These are phyloP conservation scores for Penicillium sp. DNA, from an alignment of 2,329 filamentous ascomycete species.

Conservation along the genomic window DNA sequence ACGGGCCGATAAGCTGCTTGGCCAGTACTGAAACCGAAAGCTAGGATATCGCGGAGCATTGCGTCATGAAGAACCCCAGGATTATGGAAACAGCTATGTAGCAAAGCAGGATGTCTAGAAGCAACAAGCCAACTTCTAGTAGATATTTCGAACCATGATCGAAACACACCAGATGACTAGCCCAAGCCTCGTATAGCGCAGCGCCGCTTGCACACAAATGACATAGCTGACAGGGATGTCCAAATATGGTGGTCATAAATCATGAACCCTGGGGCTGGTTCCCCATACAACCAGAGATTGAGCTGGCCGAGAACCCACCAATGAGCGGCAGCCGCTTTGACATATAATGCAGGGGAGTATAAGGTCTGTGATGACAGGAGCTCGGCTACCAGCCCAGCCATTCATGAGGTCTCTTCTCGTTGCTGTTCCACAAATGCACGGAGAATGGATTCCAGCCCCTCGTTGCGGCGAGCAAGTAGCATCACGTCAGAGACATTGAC, in stretches of 20 bases:
- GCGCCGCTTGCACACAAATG: slow-evolving; percentile 2
- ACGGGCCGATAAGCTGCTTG: background rate
- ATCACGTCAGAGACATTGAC: slow-evolving; percentile 83
- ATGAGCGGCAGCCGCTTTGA: slow-evolving; percentile 1
- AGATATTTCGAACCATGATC: slow-evolving; percentile 2
- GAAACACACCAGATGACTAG: slow-evolving; percentile 1
- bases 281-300: background rate
- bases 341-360: background rate
- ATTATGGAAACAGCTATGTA: background rate
- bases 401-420: slow-evolving; percentile 24
- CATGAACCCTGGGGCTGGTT: slow-evolving; percentile 3
- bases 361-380: background rate
- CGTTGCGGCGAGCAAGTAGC: slow-evolving; percentile 79
- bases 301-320: slow-evolving; percentile 6
- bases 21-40: background rate
- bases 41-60: background rate
- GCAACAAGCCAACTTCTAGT: background rate
- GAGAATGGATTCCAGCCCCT: slow-evolving; percentile 73
- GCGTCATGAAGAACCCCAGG: background rate
- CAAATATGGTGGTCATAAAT: slow-evolving; percentile 7
- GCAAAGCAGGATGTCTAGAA: background rate
- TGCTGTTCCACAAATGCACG: slow-evolving; percentile 33
- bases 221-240: slow-evolving; percentile 1
- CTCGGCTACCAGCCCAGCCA: background rate
- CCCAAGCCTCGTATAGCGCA: background rate